Percentiles rank a stretch among this genome's conserved stretches.
Conservation (phyloP, 2,329 filamentous ascomycete genomes). For the Metarhizium guizhouense region DNA sequence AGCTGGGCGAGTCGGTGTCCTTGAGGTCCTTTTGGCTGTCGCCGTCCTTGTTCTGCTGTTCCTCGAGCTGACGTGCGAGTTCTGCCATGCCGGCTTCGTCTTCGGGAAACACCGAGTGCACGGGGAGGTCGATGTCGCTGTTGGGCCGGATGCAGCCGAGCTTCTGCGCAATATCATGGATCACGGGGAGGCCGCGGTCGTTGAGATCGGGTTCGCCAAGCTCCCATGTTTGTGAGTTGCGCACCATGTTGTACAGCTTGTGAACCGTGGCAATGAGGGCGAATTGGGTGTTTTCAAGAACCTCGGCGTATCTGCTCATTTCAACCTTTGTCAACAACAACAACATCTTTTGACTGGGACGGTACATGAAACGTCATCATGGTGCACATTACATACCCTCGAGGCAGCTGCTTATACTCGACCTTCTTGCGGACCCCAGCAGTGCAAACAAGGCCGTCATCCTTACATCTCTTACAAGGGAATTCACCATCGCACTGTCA, state of each 20-base stretch:
- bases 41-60: slow-evolving; percentile 34
- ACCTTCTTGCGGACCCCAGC: slow-evolving; percentile 57
- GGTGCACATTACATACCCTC: slow-evolving; percentile 37
- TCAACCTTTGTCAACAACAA: neutral
- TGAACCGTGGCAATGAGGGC: slow-evolving; percentile 55
- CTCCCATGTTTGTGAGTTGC: slow-evolving; percentile 48
- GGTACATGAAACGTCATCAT: neutral
- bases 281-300: slow-evolving; percentile 57
- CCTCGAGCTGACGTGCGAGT: slow-evolving; percentile 45
- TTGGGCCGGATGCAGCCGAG: slow-evolving; percentile 56
- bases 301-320: slow-evolving; percentile 47
- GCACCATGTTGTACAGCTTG: slow-evolving; percentile 57
- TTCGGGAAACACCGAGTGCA: slow-evolving; percentile 52
- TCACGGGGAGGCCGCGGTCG: slow-evolving; percentile 52
- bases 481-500: slow-evolving; percentile 54
- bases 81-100: slow-evolving; percentile 49
- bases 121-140: slow-evolving; percentile 49
- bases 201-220: slow-evolving; percentile 56
- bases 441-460: slow-evolving; percentile 55
- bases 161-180: slow-evolving; percentile 56
- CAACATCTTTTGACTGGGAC: neutral
- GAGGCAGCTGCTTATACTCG: slow-evolving; percentile 57
- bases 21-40: slow-evolving; percentile 19
- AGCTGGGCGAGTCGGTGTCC: slow-evolving; percentile 11
- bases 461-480: slow-evolving; percentile 57